Conservation (phyloP, 1,284 basidiomycete genomes). For the Ceratobasidium sp. region DNA sequence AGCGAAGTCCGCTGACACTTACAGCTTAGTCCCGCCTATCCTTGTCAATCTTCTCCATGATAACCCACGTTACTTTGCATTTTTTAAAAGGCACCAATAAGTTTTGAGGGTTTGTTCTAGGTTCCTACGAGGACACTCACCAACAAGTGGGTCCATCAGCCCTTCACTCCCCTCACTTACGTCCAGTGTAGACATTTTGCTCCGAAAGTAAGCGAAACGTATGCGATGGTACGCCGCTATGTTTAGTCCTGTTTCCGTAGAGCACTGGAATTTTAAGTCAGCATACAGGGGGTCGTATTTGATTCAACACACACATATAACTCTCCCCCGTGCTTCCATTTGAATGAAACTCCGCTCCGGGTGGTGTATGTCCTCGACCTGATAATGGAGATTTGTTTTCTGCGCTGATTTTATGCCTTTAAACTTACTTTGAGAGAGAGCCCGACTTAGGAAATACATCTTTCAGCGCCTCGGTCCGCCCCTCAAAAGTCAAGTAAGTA, state of each 20-base stretch:
- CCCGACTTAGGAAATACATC: conserved; percentile 4
- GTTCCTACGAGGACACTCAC: background rate
- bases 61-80: conserved; percentile 12
- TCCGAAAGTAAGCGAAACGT: background rate
- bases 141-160: conserved; percentile 34
- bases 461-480: background rate
- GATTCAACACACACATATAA: conserved; percentile 8
- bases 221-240: conserved; percentile 33
- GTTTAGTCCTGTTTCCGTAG: conserved; percentile 7
- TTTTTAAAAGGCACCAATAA: background rate
- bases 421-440: conserved; percentile 8
- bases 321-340: conserved; percentile 41
- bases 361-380: conserved; percentile 33
- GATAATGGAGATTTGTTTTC: too few relatives aligned
- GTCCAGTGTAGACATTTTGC: conserved; percentile 35
- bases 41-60: conserved; percentile 24
- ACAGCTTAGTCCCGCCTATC: background rate
- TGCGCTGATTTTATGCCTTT: too few relatives aligned
- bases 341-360: conserved; percentile 3
- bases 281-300: background rate
- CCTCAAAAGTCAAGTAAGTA: conserved; percentile 7
- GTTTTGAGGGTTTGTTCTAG: background rate
- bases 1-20: background rate
- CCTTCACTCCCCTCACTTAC: background rate
- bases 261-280: conserved; percentile 19